Conservation (phyloP, 495 filamentous ascomycete genomes). For the Extremus antarcticus region DNA sequence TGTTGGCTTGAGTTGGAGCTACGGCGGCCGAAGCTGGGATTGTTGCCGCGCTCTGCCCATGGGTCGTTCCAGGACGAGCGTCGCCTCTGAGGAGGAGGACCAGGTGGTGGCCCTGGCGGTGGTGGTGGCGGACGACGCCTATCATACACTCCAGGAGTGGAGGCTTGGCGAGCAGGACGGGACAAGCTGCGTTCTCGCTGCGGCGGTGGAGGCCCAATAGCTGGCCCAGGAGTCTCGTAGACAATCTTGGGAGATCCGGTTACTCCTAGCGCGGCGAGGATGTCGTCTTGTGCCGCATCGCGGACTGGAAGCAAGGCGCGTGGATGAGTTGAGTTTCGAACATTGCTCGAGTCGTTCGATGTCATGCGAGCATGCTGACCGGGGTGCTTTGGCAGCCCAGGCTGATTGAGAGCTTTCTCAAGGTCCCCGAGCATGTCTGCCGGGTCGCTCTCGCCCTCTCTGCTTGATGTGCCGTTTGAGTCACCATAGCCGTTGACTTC, state of each 20-base stretch:
- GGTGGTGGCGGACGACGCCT: constrained; percentile 8
- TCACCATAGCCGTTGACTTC: background rate
- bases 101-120: constrained; percentile 17
- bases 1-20: constrained; percentile 22
- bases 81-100: constrained; percentile 7
- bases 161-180: background rate
- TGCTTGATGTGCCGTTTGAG: background rate
- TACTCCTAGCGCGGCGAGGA: constrained; percentile 29
- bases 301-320: constrained; percentile 7
- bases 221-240: constrained; percentile 26
- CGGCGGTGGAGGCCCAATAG: background rate
- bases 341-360: constrained; percentile 7
- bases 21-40: constrained; percentile 7
- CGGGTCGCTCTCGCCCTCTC: constrained; percentile 4
- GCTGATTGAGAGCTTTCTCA: constrained; percentile 21
- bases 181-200: background rate
- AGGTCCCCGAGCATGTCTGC: constrained; percentile 28
- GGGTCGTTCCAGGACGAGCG: constrained; percentile 12
- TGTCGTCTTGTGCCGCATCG: constrained; percentile 28
- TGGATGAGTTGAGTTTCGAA: constrained; percentile 1
- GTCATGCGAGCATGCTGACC: constrained; percentile 4
- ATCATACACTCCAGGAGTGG: background rate
- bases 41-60: constrained; percentile 12
- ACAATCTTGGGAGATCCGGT: constrained; percentile 31
- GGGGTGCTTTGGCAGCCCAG: background rate